Conservation (phyloP, 2,329 filamentous ascomycete genomes). For the Cladophialophora carrionii region DNA sequence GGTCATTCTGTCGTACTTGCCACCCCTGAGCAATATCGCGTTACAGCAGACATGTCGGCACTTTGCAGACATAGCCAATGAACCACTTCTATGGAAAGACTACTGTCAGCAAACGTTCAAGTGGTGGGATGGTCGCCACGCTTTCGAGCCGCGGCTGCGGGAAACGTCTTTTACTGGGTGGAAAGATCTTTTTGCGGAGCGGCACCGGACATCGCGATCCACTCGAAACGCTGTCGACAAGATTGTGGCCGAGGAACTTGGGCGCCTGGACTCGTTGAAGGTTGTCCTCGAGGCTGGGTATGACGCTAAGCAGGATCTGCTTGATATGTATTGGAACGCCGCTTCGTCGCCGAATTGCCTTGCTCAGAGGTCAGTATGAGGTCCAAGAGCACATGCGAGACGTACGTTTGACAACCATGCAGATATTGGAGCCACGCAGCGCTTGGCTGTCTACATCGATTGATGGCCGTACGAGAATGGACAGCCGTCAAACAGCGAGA, state of each 20-base stretch:
- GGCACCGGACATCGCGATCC: constrained; percentile 57
- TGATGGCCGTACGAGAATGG: constrained; percentile 79
- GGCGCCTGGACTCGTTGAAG: constrained; percentile 70
- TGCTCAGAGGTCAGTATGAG: constrained; percentile 62
- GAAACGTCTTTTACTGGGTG: constrained; percentile 58
- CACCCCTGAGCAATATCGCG: constrained; percentile 55
- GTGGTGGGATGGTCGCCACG: constrained; percentile 73
- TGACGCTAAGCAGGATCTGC: constrained; percentile 83
- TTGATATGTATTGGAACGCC: constrained; percentile 64
- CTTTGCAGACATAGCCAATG: constrained; percentile 67
- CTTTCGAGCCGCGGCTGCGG: constrained; percentile 60
- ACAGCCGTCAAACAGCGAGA: constrained; percentile 54
- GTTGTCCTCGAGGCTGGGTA: constrained; percentile 74
- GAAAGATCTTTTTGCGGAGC: constrained; percentile 68
- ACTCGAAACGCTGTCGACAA: constrained; percentile 64
- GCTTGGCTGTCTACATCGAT: constrained; percentile 78
- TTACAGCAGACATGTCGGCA: constrained; percentile 65
- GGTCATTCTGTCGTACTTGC: constrained; percentile 69
- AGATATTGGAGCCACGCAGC: constrained; percentile 74
- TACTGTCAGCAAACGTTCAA: constrained; percentile 71
- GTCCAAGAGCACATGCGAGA: background rate
- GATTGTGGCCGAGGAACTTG: constrained; percentile 71
- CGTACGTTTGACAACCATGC: constrained; percentile 10
- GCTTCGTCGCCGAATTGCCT: constrained; percentile 72
- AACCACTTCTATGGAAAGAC: constrained; percentile 76